Conservation (phyloP, 1,139 yeast genomes). For the Taiozyma sp. region DNA sequence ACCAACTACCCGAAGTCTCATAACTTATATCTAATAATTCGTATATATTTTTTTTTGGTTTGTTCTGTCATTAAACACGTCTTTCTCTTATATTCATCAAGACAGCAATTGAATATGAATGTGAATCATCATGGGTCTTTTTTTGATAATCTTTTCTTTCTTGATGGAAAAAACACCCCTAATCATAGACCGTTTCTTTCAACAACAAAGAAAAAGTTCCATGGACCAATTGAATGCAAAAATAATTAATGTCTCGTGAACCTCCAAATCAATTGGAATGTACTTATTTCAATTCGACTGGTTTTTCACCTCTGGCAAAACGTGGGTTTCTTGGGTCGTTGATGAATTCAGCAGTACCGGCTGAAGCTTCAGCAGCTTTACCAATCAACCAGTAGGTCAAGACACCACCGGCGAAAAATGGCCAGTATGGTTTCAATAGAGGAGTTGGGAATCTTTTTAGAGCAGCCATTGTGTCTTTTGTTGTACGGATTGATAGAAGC, state of each 20-base stretch:
- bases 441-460: slow-evolving; percentile 46
- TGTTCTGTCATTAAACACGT: slow-evolving; percentile 10
- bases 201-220: not conserved
- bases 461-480: slow-evolving; percentile 20
- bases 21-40: not conserved
- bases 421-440: slow-evolving; percentile 60
- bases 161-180: not conserved
- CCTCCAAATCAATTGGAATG: not conserved
- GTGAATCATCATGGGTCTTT: not conserved
- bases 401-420: slow-evolving; percentile 60
- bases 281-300: slow-evolving; percentile 28
- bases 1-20: not conserved
- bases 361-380: slow-evolving; percentile 52
- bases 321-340: slow-evolving; percentile 82
- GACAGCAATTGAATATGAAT: slow-evolving; percentile 1
- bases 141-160: not conserved
- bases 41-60: not conserved
- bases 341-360: slow-evolving; percentile 57
- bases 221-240: not conserved
- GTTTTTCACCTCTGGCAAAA: slow-evolving; percentile 51
- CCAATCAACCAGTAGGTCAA: slow-evolving; percentile 51
- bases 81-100: not conserved
- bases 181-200: not conserved
- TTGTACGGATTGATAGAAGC: not conserved
- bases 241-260: not conserved